These are phyloP conservation scores for Suillus variegatus DNA, from an alignment of 768 basidiomycete genomes.

Conservation along the genomic window DNA sequence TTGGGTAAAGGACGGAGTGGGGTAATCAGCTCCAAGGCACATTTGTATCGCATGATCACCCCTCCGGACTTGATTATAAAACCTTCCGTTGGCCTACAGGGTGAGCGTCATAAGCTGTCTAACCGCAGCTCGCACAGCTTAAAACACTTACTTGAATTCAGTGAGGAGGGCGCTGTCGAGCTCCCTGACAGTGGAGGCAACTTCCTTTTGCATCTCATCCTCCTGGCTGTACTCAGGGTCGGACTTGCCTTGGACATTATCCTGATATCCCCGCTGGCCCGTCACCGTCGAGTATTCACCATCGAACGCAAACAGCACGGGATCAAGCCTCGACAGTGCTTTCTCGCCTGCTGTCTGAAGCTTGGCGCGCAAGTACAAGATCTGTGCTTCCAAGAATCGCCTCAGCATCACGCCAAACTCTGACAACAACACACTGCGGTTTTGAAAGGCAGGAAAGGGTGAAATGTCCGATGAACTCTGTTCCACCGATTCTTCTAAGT, in stretches of 20 bases:
- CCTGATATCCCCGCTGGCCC: slow-evolving; percentile 8
- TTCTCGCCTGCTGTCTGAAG: slow-evolving; percentile 6
- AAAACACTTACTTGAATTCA: slow-evolving; percentile 22
- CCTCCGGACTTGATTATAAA: slow-evolving; percentile 24
- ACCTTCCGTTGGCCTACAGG: slow-evolving; percentile 19
- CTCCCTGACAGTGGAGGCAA: slow-evolving; percentile 15
- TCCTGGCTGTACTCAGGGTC: not conserved
- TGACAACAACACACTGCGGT: slow-evolving; percentile 14
- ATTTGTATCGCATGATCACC: slow-evolving; percentile 25
- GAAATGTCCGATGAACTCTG: slow-evolving; percentile 7
- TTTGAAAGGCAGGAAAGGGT: slow-evolving; percentile 22
- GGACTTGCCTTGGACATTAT: not conserved
- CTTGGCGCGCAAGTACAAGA: slow-evolving; percentile 24
- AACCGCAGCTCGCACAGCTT: not conserved
- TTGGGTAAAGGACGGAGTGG: slow-evolving; percentile 16
- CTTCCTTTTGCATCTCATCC: slow-evolving; percentile 21
- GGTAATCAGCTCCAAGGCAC: slow-evolving; percentile 22
- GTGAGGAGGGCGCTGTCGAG: slow-evolving; percentile 15
- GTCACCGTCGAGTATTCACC: slow-evolving; percentile 29
- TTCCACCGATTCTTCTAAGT: slow-evolving; percentile 1
- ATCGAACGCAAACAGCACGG: slow-evolving; percentile 22
- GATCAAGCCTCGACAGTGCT: not conserved
- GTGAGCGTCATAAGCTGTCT: not conserved
- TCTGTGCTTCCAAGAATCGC: slow-evolving; percentile 26
- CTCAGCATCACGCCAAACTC: slow-evolving; percentile 19